Evolutionary conservation across 2,329 filamentous ascomycete genomes (phyloP), one percentile per base, ranked within the genome.

Genomic region (Trichophyton simii): DNA sequence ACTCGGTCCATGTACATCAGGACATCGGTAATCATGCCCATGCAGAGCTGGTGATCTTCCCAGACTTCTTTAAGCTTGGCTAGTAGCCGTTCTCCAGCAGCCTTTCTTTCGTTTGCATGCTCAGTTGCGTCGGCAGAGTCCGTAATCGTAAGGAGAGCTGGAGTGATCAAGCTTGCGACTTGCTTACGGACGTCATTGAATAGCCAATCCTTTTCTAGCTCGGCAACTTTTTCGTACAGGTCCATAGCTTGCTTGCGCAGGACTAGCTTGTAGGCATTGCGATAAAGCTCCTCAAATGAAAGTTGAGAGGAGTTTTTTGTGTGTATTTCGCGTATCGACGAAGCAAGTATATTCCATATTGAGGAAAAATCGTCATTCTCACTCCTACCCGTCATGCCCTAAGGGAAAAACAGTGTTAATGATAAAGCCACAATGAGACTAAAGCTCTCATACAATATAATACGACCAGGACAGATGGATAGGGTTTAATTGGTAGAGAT

Each of bases 1-100:
- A 91, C 86, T 58, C 91, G 87, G 71, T 99, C 92, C 80, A 99
- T 89, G 71, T 96, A 96, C 91, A 97, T 96, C 59, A 97, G 80
- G 36, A 97, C 90, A 72, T 97, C 94, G 3, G 91, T 91, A 58
- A 90, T 87, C 92, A 97, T 97, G 70, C 90, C 91, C 89, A 96
- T 96, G 52, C 88, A 91, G 61, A 88, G 83, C 71, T 91, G 89
- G 71, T 99, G 91, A 65, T 95, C 88, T 63, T 91, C 84, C 90
- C 91, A 99, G 1, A 86, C 84, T 62, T 85, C 80, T 67, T 87
- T 87, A 13, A 97, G 74, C 0, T 84, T 87, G 61, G 83, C 83
- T 62, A 99, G 75, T 66, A 97, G 95, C 69, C 82, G 86, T 73
- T 96, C 91, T 57, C 91, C 91, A 41, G 88, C 87, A 50, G 87